A percentile compares a stretch with the other conserved stretches of the same genome.
These are phyloP conservation scores for Lactifluus subvellereus DNA, from an alignment of 768 basidiomycete genomes.

Conservation along the genomic window DNA sequence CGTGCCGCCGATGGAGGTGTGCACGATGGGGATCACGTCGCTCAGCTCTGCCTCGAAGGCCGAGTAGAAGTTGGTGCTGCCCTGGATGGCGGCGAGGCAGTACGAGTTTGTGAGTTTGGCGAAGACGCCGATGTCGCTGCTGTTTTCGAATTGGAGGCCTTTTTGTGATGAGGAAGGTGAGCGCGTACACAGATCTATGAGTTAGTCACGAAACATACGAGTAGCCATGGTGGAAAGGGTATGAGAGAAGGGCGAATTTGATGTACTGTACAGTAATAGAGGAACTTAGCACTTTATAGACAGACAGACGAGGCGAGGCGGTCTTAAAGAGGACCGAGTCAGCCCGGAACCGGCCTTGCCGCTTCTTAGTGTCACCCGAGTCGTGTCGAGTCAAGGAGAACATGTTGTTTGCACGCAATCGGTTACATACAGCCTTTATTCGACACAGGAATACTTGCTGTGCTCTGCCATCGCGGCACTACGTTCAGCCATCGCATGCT, in stretches of 20 bases:
- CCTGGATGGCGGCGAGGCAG: constrained; percentile 89
- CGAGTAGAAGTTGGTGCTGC: constrained; percentile 97
- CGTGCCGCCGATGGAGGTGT: constrained; percentile 92
- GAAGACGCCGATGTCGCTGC: constrained; percentile 94
- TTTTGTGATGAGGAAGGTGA: neutral
- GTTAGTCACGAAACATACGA: constrained; percentile 40
- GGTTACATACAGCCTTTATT: neutral
- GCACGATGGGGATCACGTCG: constrained; percentile 92
- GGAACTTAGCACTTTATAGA: neutral
- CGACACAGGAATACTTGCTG: neutral
- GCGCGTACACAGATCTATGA: neutral
- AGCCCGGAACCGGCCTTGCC: neutral
- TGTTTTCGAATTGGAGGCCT: constrained; percentile 94
- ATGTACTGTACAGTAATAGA: neutral
- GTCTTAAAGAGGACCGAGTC: neutral
- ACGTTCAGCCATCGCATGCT: neutral
- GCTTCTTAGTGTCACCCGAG: neutral
- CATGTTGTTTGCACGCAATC: constrained; percentile 6
- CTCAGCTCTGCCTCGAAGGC: constrained; percentile 92
- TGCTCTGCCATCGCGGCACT: neutral
- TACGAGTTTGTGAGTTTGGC: constrained; percentile 97
- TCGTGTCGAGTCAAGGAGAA: constrained; percentile 11
- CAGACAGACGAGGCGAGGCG: neutral
- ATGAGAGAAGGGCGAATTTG: too few species aligned
- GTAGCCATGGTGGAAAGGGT: constrained; percentile 49